These are phyloP conservation scores for Cicer arietinum DNA, from an alignment of 306 rosid species.

Conservation along the genomic window DNA sequence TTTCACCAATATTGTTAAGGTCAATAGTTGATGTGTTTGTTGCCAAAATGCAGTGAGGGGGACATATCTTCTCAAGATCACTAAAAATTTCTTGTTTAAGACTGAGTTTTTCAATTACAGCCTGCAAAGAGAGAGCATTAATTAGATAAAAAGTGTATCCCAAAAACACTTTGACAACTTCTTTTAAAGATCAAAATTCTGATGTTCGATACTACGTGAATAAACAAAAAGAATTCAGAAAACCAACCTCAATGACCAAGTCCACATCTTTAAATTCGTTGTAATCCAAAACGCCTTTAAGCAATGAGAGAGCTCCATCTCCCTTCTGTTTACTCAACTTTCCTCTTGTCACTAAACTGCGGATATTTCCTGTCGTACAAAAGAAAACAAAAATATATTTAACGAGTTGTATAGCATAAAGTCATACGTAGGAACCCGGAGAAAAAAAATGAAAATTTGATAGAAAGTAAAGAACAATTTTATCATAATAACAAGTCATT, in stretches of 20 bases:
- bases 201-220: constrained; percentile 23
- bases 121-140: constrained; percentile 60
- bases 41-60: constrained; percentile 87
- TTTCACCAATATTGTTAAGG: constrained; percentile 77
- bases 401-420: constrained; percentile 14
- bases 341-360: constrained; percentile 67
- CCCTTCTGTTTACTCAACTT: constrained; percentile 75
- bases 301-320: constrained; percentile 63
- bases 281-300: constrained; percentile 88
- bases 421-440: not conserved
- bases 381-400: constrained; percentile 30
- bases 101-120: constrained; percentile 82
- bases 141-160: not conserved
- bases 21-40: constrained; percentile 92
- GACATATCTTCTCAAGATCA: constrained; percentile 86
- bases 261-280: constrained; percentile 82
- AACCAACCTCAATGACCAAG: constrained; percentile 89
- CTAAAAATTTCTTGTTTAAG: constrained; percentile 86
- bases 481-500: constrained; percentile 9
- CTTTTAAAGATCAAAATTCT: constrained; percentile 26
- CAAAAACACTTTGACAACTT: constrained; percentile 16
- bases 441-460: too few relatives aligned
- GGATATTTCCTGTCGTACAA: constrained; percentile 70
- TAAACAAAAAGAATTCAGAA: constrained; percentile 29
- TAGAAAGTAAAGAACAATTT: not conserved